Evolutionary conservation across 192 early-diverging fungal genomes (phyloP).

Genomic region (Coemansia sp.): DNA sequence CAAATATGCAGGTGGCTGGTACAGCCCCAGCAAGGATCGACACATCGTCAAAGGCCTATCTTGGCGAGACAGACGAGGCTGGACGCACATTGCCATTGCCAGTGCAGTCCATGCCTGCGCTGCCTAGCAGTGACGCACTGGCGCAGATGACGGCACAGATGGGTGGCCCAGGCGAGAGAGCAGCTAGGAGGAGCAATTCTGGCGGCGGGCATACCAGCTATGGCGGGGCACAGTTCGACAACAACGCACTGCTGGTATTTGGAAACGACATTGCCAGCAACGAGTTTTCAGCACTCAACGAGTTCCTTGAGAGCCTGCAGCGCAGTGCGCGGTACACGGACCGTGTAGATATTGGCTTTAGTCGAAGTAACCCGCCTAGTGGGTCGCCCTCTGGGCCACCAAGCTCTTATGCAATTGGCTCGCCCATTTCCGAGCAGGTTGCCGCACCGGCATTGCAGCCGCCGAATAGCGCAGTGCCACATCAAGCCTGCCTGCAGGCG

Average conservation of each 20-base stretch:
- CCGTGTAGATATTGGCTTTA: constrained; percentile 12
- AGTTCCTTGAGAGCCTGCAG: constrained; percentile 49
- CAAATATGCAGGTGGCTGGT: neutral
- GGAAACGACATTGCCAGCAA: constrained; percentile 45
- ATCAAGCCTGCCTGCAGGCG: neutral
- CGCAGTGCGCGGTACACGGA: constrained; percentile 29
- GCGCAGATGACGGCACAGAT: neutral
- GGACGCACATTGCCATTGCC: constrained; percentile 7
- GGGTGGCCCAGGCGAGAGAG: neutral
- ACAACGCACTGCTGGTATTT: constrained; percentile 33
- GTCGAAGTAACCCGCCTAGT: constrained; percentile 27
- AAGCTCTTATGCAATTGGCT: constrained; percentile 19
- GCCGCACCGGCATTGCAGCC: neutral
- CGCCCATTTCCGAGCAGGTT: constrained; percentile 25
- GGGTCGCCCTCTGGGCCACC: constrained; percentile 31
- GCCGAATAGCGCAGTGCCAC: neutral
- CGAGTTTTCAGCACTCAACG: constrained; percentile 42
- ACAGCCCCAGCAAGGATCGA: neutral
- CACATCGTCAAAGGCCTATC: neutral
- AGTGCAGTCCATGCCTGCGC: constrained; percentile 1
- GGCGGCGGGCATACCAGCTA: neutral
- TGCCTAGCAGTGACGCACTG: constrained; percentile 10
- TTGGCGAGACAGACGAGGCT: constrained; percentile 3
- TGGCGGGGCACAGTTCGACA: constrained; percentile 15
- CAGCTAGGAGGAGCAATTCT: neutral